Evolutionary conservation across 1,139 yeast genomes (phyloP), one percentile per base, ranked within the genome.

Genomic region (Saccharomyces hybrid): DNA sequence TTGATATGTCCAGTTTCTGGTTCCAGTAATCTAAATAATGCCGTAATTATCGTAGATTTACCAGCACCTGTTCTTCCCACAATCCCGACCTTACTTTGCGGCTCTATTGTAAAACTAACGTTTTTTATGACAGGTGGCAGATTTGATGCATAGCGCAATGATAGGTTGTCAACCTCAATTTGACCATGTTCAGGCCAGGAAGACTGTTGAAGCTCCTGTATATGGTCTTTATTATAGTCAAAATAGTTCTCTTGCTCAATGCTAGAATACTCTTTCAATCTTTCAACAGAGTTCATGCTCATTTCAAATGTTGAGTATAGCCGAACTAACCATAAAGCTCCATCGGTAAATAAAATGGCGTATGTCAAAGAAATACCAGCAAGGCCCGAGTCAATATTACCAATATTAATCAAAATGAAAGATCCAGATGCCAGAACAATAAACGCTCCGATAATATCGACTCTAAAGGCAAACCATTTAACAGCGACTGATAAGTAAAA

Each of bases 211-310:
- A 38, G 42, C 13, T 72, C 73, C 2, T 89, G 88, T n/a, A 76
- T 71, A 1, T 75, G 73, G 68, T 76, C 82, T 2, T 76, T 73
- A 50, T 77, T 77, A 38, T 70, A 71, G 64, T 78, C 71, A 11
- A 41, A 13, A 26, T 38, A 32, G 62, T 84, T 89, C 60, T 78
- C 81, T 1, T 85, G 85, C 49, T 86, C 70, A 23, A 84, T 81
- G 16, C 74, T 72, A 0, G 89, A 90, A 66, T 88, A 87, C 57
- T 83, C 82, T 58, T 80, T 75, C 49, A 88, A 71, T 65, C 96
- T 77, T 69, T 88, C 96, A 8, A 82, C 91, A 1, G 93, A 81
- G 65, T 85, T 87, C 87, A 88, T 78, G 62, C 83, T 83, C 67
- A 85, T 87, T 66, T 88, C 95, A 27, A 85, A 79, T 61, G 82